Conservation (phyloP, 2,329 filamentous ascomycete species). For the Paecilomyces sp. region DNA sequence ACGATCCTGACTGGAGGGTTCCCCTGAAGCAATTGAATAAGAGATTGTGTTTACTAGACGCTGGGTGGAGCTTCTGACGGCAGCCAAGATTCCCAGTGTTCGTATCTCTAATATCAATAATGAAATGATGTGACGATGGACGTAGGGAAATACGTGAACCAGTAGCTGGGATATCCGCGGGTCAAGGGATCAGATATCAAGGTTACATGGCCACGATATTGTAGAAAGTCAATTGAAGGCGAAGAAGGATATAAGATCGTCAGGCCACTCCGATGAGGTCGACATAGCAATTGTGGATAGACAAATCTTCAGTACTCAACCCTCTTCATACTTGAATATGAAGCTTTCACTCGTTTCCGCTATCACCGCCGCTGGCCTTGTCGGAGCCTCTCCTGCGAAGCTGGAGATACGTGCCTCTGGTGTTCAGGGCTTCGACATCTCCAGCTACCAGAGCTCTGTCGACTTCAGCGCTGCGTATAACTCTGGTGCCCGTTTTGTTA, state of each 20-base stretch:
- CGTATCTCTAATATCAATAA: background rate
- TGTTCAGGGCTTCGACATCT: constrained; percentile 28
- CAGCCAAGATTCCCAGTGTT: background rate
- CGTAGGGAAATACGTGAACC: background rate
- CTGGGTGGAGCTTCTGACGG: background rate
- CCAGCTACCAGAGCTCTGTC: constrained; percentile 19
- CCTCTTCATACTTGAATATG: background rate
- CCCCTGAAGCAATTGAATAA: background rate
- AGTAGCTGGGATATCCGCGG: background rate
- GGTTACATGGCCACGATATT: background rate
- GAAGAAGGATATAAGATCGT: background rate
- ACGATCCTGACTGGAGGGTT: background rate
- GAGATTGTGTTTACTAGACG: background rate
- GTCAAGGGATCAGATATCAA: background rate
- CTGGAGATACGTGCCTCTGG: constrained; percentile 8
- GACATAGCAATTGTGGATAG: background rate
- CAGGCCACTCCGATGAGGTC: background rate
- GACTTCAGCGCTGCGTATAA: constrained; percentile 20
- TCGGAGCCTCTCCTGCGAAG: constrained; percentile 8
- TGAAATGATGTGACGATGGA: background rate
- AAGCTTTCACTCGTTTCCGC: constrained; percentile 3
- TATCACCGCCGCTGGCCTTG: constrained; percentile 5
- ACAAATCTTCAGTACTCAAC: background rate
- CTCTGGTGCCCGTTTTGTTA: constrained; percentile 24
- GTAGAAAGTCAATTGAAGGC: background rate